A percentile compares a stretch with the other conserved stretches of the same genome.
Evolutionary conservation across 306 rosid genomes (phyloP).

Genomic region (Vigna hirtella): DNA sequence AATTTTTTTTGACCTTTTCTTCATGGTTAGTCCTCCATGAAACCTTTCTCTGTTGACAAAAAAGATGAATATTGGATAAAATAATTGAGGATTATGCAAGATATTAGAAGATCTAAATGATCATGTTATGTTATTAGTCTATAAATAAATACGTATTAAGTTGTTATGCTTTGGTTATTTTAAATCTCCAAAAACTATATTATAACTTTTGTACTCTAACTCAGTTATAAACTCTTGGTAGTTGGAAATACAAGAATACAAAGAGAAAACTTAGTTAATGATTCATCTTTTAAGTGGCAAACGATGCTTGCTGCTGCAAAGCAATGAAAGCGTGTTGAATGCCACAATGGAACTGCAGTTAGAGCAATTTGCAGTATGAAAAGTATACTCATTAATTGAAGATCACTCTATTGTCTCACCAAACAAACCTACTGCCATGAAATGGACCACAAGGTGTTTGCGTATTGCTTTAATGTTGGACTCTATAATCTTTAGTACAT

Average conservation of each 20-base stretch:
- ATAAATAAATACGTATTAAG: no score
- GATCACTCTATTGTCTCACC: conserved; percentile 11
- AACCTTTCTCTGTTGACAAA: no score
- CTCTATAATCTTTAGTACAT: no score
- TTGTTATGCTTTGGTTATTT: no score
- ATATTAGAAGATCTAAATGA: no score
- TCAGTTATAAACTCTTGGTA: neutral
- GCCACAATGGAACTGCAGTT: conserved; percentile 38
- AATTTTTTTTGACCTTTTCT: no score
- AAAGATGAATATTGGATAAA: no score
- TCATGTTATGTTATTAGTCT: no score
- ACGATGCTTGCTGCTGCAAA: neutral
- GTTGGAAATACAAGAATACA: conserved; percentile 31
- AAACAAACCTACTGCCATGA: conserved; percentile 28
- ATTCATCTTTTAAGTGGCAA: conserved; percentile 19
- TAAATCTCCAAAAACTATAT: no score
- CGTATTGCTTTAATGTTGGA: conserved; percentile 36
- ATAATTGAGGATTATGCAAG: no score
- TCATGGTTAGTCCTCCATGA: no score
- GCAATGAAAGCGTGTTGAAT: conserved; percentile 33
- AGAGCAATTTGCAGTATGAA: conserved; percentile 33
- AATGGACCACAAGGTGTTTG: conserved; percentile 47
- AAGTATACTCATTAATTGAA: conserved; percentile 20
- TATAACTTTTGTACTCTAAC: no score
- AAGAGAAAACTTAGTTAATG: conserved; percentile 15